phyloP scores from a whole-genome alignment of 2,329 filamentous ascomycete species.

The Fusarium sp. region DNA sequence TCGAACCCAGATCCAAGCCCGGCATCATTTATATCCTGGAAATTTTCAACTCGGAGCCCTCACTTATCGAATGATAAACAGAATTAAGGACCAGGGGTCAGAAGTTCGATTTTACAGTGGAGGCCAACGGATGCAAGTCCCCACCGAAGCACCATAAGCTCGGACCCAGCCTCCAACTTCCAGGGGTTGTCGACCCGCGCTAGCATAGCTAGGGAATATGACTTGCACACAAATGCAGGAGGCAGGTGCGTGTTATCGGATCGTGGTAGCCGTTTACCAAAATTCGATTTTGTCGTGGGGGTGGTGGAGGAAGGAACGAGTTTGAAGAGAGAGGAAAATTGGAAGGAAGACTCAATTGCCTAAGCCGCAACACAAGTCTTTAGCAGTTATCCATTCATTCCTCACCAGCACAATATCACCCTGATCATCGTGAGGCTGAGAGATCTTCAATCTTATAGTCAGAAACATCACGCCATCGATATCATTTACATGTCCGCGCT shows the following conservation, averaged over 20 bases:
- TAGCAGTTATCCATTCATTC: not conserved
- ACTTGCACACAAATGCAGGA: constrained; percentile 36
- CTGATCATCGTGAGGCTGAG: constrained; percentile 14
- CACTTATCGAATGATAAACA: constrained; percentile 40
- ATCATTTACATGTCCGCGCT: constrained; percentile 7
- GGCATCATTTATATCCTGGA: constrained; percentile 24
- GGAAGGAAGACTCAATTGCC: not conserved
- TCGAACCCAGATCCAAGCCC: constrained; percentile 39
- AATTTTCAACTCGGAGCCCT: constrained; percentile 20
- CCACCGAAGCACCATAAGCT: constrained; percentile 31
- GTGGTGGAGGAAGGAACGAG: constrained; percentile 10
- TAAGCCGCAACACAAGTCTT: not conserved
- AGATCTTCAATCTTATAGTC: constrained; percentile 21
- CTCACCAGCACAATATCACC: not conserved
- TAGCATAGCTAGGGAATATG: constrained; percentile 32
- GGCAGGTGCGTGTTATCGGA: constrained; percentile 34
- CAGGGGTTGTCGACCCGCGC: constrained; percentile 22
- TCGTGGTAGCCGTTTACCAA: constrained; percentile 26
- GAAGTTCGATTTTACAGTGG: constrained; percentile 24
- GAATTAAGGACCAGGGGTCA: constrained; percentile 18
- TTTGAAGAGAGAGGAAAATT: not conserved
- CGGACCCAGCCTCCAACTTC: constrained; percentile 23
- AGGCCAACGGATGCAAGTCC: constrained; percentile 19
- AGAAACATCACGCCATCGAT: constrained; percentile 32
- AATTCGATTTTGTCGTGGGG: constrained; percentile 25